Evolutionary conservation across 2,329 filamentous ascomycete genomes (phyloP), one percentile per base, ranked within the genome.

Genomic region (Acrocalymma vagum): DNA sequence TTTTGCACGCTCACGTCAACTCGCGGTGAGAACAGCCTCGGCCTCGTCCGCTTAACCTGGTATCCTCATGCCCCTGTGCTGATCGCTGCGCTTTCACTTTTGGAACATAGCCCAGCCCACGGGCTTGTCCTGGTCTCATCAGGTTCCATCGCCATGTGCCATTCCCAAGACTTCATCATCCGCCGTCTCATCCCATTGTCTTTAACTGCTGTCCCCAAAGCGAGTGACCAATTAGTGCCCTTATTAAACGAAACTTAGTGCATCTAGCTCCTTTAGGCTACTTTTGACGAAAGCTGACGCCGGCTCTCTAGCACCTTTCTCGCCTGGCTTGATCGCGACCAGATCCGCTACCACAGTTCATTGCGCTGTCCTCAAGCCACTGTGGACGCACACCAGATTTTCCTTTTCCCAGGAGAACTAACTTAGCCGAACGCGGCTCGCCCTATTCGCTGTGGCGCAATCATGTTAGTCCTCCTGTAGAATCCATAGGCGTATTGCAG

Each of bases 271-370:
- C 23, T 56, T 53, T 10, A 17, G 52, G 64, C 32, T 36, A 51
- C 38, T 27, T 38, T 67, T 63, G 52, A 64, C 66, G 66, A 69
- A 58, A 33, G 38, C 40, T 52, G 38, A 53, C 37, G 42, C 48
- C 52, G 49, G 47, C 50, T 41, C 42, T 48, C 38, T 39, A 53
- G 41, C 54, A 51, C 26, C 18, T 26, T 41, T 24, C 35, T 62
- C 53, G 55, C 60, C 51, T 61, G n/a, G n/a, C n/a, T n/a, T n/a
- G n/a, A 55, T 58, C 49, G 54, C 54, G 45, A 49, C 49, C 45
- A 30, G 42, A 29, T 52, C 38, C 32, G 41, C 41, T 34, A 29
- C 31, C 28, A 38, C 31, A 21, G 20, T 18, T 25, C 15, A 28
- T 31, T 36, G 45, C 46, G 51, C 49, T 51, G 51, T 38, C 44